phyloP scores from a whole-genome alignment of 1,139 yeast species.

The Sugiyamaella japonica region DNA sequence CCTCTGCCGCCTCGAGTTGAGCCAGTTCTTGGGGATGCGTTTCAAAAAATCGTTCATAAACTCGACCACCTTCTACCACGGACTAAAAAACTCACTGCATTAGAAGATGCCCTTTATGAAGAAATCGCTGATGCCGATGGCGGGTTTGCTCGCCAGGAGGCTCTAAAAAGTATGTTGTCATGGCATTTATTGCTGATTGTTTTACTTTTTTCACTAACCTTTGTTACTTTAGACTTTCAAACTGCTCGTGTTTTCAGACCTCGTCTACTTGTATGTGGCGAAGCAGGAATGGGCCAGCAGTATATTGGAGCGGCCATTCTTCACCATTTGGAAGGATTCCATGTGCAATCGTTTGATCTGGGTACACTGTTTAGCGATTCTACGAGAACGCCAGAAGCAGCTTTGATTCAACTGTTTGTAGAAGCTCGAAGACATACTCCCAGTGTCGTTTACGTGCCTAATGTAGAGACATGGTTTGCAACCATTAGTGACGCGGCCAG shows the following conservation, averaged over 20 bases:
- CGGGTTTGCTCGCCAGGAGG: conserved; percentile 68
- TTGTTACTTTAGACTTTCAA: conserved; percentile 39
- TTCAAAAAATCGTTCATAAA: conserved; percentile 49
- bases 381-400: conserved; percentile 79
- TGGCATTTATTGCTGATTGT: too few species aligned
- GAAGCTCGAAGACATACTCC: conserved; percentile 94
- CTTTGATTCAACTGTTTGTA: conserved; percentile 77
- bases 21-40: conserved; percentile 58
- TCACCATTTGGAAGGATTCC: conserved; percentile 84
- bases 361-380: conserved; percentile 79
- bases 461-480: conserved; percentile 72
- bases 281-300: conserved; percentile 83
- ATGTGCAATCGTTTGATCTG: conserved; percentile 81
- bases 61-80: conserved; percentile 65
- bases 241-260: conserved; percentile 79
- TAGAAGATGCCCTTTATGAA: conserved; percentile 70
- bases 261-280: conserved; percentile 70
- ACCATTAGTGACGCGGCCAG: conserved; percentile 69
- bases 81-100: conserved; percentile 54
- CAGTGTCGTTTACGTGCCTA: conserved; percentile 80
- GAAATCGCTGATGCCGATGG: conserved; percentile 63
- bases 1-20: conserved; percentile 75
- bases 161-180: conserved; percentile 48
- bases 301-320: conserved; percentile 82
- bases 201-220: too few species aligned